Conservation (phyloP, 2,329 filamentous ascomycete species). For the Geoglossum cookeanum region DNA sequence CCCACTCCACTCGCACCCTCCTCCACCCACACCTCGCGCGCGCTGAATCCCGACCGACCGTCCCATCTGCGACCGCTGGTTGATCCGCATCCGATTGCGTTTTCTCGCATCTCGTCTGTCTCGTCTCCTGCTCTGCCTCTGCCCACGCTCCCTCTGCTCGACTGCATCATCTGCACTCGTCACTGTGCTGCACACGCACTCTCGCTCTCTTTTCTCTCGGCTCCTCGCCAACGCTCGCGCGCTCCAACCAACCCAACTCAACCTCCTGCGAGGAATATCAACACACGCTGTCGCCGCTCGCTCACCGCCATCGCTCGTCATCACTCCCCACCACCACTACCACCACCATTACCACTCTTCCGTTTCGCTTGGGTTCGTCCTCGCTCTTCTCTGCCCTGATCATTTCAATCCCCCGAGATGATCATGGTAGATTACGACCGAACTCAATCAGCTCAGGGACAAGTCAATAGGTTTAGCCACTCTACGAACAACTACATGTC, state of each 20-base stretch:
- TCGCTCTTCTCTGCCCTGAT: neutral
- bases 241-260: neutral
- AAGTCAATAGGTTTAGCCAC: slow-evolving; percentile 3
- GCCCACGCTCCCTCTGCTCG: neutral
- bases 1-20: neutral
- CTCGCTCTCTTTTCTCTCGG: too few relatives aligned
- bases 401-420: neutral
- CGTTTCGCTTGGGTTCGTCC: slow-evolving; percentile 1
- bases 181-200: too few relatives aligned
- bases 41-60: neutral
- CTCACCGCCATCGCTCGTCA: neutral
- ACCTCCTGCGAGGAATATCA: neutral
- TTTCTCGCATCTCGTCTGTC: neutral
- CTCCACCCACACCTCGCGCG: neutral
- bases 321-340: neutral
- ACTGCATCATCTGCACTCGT: neutral
- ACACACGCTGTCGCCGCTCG: neutral
- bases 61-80: neutral
- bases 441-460: slow-evolving; percentile 2
- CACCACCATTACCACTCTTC: neutral
- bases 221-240: too few relatives aligned
- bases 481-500: slow-evolving; percentile 4
- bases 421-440: slow-evolving; percentile 6
- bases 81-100: neutral
- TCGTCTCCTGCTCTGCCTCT: neutral